Evolutionary conservation across 176 grass and related monocot genomes (phyloP), one percentile per base, ranked within the genome.

Genomic region (Pontederia paniculata): DNA sequence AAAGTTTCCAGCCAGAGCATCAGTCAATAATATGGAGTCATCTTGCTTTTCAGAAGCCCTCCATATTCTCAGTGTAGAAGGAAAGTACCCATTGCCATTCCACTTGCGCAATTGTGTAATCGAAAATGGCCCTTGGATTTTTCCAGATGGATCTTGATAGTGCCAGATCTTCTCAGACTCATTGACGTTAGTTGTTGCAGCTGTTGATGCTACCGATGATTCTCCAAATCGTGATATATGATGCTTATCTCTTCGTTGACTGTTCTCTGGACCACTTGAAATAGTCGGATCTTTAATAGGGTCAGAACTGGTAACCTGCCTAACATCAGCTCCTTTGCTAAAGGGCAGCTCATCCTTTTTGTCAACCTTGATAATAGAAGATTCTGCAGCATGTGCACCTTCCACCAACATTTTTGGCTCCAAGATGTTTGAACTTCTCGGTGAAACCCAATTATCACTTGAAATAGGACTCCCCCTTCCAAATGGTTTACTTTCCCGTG

Each of bases 41-140:
- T 98, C 87, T 66, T 87, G 94, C 70, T 82, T 88, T 50, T 88
- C 94, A 79, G 58, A 77, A 68, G 50, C 69, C 53, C 75, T 83
- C 94, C 94, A 98, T 77, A 98, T 87, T 65, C 66, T 93, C 57
- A 98, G 74, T 65, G 66, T 77, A 66, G 78, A 62, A 23, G 94
- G 94, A 47, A 98, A 98, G 57, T 93, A 98, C 12, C 87, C 87
- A 73, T 64, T 98, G 21, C 62, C 77, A 57, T 82, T 93, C 94
- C 94, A 98, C 81, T 98, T 98, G 8, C 83, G 69, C 63, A 98
- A 67, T 67, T 98, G 94, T 45, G 58, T 54, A 57, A 98, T 88
- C n/a, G 94, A 98, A 73, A 98, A 98, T 45, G 87, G 87, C 9
- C 94, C 87, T 81, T 98, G 94, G 50, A 72, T 70, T 89, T 98